Conservation (phyloP, 140 eudicot species). For the Stevia rebaudiana region DNA sequence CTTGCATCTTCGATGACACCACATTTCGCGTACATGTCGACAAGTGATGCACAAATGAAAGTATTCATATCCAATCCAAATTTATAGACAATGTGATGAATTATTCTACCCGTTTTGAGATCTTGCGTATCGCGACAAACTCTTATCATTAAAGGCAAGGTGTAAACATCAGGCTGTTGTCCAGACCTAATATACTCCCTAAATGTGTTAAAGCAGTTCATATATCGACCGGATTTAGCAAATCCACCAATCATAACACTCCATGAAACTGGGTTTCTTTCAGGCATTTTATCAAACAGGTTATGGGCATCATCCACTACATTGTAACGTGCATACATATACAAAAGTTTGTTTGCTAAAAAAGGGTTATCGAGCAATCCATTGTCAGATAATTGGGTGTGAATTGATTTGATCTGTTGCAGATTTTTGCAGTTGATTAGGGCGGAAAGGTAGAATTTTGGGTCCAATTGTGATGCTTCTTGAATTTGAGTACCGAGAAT, state of each 20-base stretch:
- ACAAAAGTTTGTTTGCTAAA: slow-evolving; percentile 44
- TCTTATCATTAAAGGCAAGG: slow-evolving; percentile 49
- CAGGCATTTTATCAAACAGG: slow-evolving; percentile 42
- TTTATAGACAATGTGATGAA: slow-evolving; percentile 40
- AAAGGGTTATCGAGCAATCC: slow-evolving; percentile 34
- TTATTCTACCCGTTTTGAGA: slow-evolving; percentile 46
- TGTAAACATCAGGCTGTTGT: slow-evolving; percentile 36
- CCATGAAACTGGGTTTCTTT: slow-evolving; percentile 55
- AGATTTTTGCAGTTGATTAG: slow-evolving; percentile 38
- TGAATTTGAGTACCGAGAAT: slow-evolving; percentile 16
- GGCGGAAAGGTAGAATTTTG: slow-evolving; percentile 36
- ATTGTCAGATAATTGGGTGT: slow-evolving; percentile 30
- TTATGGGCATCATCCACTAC: slow-evolving; percentile 34
- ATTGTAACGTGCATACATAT: slow-evolving; percentile 28
- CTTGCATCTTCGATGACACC: slow-evolving; percentile 50
- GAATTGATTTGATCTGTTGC: slow-evolving; percentile 36
- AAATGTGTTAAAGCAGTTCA: slow-evolving; percentile 45
- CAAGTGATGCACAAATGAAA: slow-evolving; percentile 48
- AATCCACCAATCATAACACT: slow-evolving; percentile 70
- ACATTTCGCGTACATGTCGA: slow-evolving; percentile 72
- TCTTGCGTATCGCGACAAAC: slow-evolving; percentile 45
- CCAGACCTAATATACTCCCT: slow-evolving; percentile 55
- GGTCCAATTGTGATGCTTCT: slow-evolving; percentile 27
- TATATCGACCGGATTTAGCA: slow-evolving; percentile 39
- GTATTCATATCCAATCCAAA: slow-evolving; percentile 31